phyloP scores from a whole-genome alignment of 495 filamentous ascomycete genomes.

The Podospora tetraspora region DNA sequence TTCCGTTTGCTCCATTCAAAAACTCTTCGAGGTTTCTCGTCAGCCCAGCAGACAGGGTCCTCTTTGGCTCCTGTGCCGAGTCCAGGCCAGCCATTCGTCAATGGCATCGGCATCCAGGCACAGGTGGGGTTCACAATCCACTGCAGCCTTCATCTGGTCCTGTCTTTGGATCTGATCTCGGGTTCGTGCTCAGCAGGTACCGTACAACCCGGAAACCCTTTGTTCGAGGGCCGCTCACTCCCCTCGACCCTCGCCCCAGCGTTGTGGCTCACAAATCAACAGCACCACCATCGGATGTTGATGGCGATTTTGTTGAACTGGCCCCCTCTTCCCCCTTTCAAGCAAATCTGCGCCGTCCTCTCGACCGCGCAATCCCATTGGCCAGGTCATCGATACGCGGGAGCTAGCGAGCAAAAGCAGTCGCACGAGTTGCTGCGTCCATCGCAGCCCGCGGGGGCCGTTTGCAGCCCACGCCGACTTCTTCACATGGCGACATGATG shows the following conservation, averaged over 20 bases:
- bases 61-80: neutral
- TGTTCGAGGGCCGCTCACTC: neutral
- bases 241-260: neutral
- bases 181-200: neutral
- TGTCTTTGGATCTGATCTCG: neutral
- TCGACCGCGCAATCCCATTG: neutral
- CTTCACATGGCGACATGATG: too few species aligned
- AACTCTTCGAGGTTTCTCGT: neutral
- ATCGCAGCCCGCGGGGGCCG: neutral
- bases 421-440: neutral
- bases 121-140: neutral
- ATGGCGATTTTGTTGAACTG: neutral
- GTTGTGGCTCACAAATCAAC: neutral
- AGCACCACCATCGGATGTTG: neutral
- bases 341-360: neutral
- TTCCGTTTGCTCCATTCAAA: neutral
- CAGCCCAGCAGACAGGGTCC: neutral
- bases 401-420: constrained; percentile 1
- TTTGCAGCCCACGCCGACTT: neutral
- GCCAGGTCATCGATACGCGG: neutral
- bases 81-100: neutral
- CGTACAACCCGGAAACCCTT: neutral
- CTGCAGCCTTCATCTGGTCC: neutral
- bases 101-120: neutral
- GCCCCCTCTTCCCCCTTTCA: neutral